Conservation (phyloP, 164 flowering plant species). For the Chimonanthus salicifolius region DNA sequence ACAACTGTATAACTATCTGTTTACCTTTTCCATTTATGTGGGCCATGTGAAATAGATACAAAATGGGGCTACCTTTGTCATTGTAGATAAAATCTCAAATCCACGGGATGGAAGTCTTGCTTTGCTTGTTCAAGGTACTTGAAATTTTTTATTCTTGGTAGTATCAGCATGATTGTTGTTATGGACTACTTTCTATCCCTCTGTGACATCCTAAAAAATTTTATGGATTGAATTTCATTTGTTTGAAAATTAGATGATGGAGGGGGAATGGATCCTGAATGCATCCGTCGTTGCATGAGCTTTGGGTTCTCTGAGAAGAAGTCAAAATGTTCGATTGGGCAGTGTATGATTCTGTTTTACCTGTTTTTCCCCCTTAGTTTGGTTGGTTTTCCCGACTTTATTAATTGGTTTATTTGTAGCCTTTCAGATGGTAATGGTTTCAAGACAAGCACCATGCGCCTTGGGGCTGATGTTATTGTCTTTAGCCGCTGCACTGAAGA, state of each 20-base stretch:
- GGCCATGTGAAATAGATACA: constrained; percentile 42
- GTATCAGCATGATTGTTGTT: neutral
- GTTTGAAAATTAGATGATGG: constrained; percentile 61
- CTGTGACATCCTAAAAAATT: neutral
- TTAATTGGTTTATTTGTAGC: constrained; percentile 23
- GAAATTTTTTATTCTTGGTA: neutral
- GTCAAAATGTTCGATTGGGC: constrained; percentile 65
- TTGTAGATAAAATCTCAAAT: constrained; percentile 62
- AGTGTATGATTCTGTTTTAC: constrained; percentile 44
- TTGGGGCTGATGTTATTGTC: constrained; percentile 89
- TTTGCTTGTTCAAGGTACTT: constrained; percentile 77
- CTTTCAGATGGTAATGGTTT: constrained; percentile 98
- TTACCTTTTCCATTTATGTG: neutral
- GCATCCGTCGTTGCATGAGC: constrained; percentile 82
- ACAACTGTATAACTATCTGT: neutral
- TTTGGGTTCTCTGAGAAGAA: constrained; percentile 94
- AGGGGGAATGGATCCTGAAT: constrained; percentile 93
- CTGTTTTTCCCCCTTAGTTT: constrained; percentile 1
- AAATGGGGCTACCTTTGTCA: constrained; percentile 88
- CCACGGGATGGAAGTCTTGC: constrained; percentile 78
- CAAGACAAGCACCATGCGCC: constrained; percentile 93
- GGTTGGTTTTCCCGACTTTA: constrained; percentile 4
- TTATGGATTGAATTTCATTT: constrained; percentile 1
- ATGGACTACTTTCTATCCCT: neutral
- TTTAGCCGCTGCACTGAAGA: constrained; percentile 53